Evolutionary conservation across 306 rosid genomes (phyloP).

Genomic region (Gillenia trifoliata): DNA sequence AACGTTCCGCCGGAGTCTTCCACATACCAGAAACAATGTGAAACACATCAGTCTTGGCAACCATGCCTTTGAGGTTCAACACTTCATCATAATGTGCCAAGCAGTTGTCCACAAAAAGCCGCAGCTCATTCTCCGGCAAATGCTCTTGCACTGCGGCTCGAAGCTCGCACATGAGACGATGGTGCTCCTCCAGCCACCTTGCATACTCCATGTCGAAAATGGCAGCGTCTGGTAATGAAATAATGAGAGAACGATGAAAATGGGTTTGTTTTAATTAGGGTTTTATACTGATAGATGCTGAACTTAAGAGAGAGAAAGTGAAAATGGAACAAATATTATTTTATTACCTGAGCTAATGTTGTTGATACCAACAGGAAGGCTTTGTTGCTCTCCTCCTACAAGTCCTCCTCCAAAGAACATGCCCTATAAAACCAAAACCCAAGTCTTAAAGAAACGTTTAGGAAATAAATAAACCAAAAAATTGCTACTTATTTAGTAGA

Average conservation of each 20-base stretch:
- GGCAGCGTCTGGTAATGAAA: slow-evolving; percentile 44
- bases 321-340: neutral
- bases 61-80: slow-evolving; percentile 61
- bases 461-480: neutral
- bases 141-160: slow-evolving; percentile 89
- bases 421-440: slow-evolving; percentile 42
- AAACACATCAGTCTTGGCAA: slow-evolving; percentile 70
- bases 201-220: slow-evolving; percentile 78
- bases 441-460: neutral
- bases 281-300: neutral
- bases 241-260: neutral
- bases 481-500: neutral
- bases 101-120: slow-evolving; percentile 64
- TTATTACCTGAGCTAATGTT: slow-evolving; percentile 60
- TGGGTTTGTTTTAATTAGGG: neutral
- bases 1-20: slow-evolving; percentile 92
- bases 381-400: slow-evolving; percentile 68
- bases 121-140: slow-evolving; percentile 67
- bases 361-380: slow-evolving; percentile 49
- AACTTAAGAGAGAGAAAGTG: neutral
- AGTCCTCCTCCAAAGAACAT: slow-evolving; percentile 59
- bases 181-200: slow-evolving; percentile 87
- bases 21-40: slow-evolving; percentile 88
- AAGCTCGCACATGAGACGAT: slow-evolving; percentile 68
- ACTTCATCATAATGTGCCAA: slow-evolving; percentile 70